Conservation (phyloP, 495 filamentous ascomycete genomes). For the Hamigera avellanea region DNA sequence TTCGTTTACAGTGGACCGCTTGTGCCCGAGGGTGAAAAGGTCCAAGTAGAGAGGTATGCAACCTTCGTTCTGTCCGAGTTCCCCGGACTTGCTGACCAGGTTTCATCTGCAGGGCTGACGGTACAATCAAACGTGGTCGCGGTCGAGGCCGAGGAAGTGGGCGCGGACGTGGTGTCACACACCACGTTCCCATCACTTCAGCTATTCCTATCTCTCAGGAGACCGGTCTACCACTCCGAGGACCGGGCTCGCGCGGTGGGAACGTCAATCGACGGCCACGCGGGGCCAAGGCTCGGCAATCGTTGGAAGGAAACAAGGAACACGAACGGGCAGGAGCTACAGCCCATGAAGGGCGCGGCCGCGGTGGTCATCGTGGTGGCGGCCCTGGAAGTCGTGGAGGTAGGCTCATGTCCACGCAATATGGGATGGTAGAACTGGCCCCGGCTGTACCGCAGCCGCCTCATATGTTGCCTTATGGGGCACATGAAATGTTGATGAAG, state of each 20-base stretch:
- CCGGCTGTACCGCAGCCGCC: background rate
- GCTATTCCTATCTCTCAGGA: slow-evolving; percentile 33
- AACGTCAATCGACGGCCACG: slow-evolving; percentile 66
- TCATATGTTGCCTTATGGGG: background rate
- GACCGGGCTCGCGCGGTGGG: slow-evolving; percentile 68
- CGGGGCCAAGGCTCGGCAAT: slow-evolving; percentile 58
- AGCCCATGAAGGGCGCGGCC: background rate
- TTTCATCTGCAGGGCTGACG: slow-evolving; percentile 54
- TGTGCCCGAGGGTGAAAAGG: slow-evolving; percentile 78
- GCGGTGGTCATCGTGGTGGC: too few species aligned
- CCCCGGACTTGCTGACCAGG: too few species aligned
- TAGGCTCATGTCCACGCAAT: background rate
- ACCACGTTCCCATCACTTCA: slow-evolving; percentile 28
- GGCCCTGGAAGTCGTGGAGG: background rate
- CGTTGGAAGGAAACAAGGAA: slow-evolving; percentile 55
- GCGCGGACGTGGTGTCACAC: slow-evolving; percentile 26
- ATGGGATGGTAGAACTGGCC: background rate
- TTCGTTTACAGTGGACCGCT: slow-evolving; percentile 82
- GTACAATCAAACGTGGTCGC: slow-evolving; percentile 65
- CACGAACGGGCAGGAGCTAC: background rate
- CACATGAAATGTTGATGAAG: background rate
- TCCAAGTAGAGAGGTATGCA: slow-evolving; percentile 62
- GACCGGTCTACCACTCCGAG: slow-evolving; percentile 44
- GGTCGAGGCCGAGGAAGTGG: slow-evolving; percentile 55
- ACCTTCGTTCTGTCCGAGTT: slow-evolving; percentile 1